A percentile compares a stretch with the other conserved stretches of the same genome.
phyloP scores from a whole-genome alignment of 2,329 filamentous ascomycete species.

The Nemania bipapillata region DNA sequence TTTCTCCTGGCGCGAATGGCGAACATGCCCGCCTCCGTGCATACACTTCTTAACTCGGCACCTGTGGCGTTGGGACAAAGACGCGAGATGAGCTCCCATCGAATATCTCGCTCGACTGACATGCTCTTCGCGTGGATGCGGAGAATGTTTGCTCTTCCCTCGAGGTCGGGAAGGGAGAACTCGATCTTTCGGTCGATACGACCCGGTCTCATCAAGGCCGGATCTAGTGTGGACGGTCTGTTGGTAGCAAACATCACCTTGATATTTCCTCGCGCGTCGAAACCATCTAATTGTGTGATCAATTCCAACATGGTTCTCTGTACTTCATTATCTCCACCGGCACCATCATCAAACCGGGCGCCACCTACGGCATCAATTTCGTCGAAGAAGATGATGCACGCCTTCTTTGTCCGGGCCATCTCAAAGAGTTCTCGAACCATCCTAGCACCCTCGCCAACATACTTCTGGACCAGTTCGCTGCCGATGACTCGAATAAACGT shows the following conservation, averaged over 20 bases:
- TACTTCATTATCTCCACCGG: constrained; percentile 96
- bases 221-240: constrained; percentile 92
- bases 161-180: constrained; percentile 95
- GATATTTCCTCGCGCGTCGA: constrained; percentile 96
- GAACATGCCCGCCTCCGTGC: constrained; percentile 98
- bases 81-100: constrained; percentile 98
- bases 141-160: constrained; percentile 95
- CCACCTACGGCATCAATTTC: constrained; percentile 97
- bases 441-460: constrained; percentile 95
- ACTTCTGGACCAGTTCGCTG: constrained; percentile 97
- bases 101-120: constrained; percentile 98
- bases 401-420: constrained; percentile 99
- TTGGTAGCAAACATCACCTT: constrained; percentile 99
- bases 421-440: constrained; percentile 99
- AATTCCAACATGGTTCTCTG: constrained; percentile 98
- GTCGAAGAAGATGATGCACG: constrained; percentile 99
- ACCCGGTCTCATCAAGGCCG: constrained; percentile 95
- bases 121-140: constrained; percentile 99
- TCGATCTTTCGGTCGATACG: constrained; percentile 99
- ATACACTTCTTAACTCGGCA: constrained; percentile 94
- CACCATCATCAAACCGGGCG: constrained; percentile 94
- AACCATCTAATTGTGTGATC: constrained; percentile 95
- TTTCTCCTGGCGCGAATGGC: constrained; percentile 94
- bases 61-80: constrained; percentile 97
- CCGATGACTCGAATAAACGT: constrained; percentile 99